Conservation (phyloP, 208 protist genomes). For the Trichomonas gallinae region DNA sequence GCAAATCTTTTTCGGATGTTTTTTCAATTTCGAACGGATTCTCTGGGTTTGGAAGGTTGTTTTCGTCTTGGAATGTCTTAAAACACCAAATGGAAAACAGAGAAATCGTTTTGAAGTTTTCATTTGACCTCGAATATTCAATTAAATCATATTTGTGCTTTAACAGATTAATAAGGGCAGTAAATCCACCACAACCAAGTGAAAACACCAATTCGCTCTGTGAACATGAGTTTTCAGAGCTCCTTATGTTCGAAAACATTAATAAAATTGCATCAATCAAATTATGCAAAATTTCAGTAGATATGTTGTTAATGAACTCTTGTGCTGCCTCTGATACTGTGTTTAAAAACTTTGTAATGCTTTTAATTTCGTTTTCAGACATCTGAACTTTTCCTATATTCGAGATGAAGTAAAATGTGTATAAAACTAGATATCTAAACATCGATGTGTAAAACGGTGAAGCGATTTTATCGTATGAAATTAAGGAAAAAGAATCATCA, state of each 20-base stretch:
- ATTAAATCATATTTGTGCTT: neutral
- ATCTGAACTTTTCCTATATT: neutral
- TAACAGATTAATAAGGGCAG: neutral
- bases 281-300: neutral
- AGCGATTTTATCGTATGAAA: neutral
- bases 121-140: neutral
- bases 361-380: neutral
- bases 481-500: neutral
- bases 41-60: neutral
- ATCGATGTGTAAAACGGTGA: neutral
- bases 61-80: neutral
- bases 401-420: neutral
- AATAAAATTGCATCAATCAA: neutral
- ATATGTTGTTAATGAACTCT: neutral
- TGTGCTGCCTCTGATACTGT: neutral
- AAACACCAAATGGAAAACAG: neutral
- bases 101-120: neutral
- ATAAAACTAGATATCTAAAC: neutral
- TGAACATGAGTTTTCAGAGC: neutral
- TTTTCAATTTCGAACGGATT: neutral
- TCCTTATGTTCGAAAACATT: neutral
- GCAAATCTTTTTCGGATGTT: neutral
- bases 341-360: neutral
- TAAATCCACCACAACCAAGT: neutral
- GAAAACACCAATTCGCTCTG: neutral